These are phyloP conservation scores for Ceratobasidium sp. DNA, from an alignment of 1,284 basidiomycete genomes.

Conservation along the genomic window DNA sequence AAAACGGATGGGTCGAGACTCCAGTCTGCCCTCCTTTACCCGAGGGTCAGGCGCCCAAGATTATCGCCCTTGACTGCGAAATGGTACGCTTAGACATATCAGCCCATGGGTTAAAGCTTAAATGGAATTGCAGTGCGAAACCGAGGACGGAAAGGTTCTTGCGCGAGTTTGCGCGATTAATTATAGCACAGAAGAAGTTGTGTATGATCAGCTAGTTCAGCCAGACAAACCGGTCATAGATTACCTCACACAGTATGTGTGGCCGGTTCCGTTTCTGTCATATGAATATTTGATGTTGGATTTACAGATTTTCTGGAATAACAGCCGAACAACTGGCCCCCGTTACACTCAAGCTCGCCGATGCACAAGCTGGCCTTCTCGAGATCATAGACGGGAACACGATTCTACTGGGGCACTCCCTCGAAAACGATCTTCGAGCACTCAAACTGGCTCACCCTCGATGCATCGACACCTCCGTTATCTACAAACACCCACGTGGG, in stretches of 20 bases:
- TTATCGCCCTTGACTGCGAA: constrained; percentile 82
- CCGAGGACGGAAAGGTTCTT: constrained; percentile 87
- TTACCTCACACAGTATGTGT: constrained; percentile 82
- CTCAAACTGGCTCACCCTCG: constrained; percentile 83
- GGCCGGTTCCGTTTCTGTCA: not conserved
- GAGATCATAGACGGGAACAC: constrained; percentile 69
- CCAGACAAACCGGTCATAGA: constrained; percentile 83
- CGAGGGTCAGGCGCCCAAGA: constrained; percentile 47
- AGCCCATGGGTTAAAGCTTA: not conserved
- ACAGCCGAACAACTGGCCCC: constrained; percentile 73
- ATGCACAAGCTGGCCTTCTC: constrained; percentile 78
- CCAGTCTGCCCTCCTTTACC: constrained; percentile 57
- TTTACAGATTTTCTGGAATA: constrained; percentile 85
- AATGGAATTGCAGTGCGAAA: constrained; percentile 70
- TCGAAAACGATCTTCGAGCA: constrained; percentile 89
- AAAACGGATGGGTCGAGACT: constrained; percentile 71
- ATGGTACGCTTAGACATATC: constrained; percentile 69
- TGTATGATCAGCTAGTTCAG: constrained; percentile 89
- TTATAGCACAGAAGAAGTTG: constrained; percentile 70
- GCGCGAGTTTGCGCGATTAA: constrained; percentile 87
- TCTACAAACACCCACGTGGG: constrained; percentile 90
- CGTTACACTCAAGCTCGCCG: constrained; percentile 77
- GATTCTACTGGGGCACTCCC: constrained; percentile 91
- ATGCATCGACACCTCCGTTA: constrained; percentile 88
- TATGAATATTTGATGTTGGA: not conserved